Evolutionary conservation across 2,329 filamentous ascomycete genomes (phyloP).

Genomic region (Blastomyces percursus): DNA sequence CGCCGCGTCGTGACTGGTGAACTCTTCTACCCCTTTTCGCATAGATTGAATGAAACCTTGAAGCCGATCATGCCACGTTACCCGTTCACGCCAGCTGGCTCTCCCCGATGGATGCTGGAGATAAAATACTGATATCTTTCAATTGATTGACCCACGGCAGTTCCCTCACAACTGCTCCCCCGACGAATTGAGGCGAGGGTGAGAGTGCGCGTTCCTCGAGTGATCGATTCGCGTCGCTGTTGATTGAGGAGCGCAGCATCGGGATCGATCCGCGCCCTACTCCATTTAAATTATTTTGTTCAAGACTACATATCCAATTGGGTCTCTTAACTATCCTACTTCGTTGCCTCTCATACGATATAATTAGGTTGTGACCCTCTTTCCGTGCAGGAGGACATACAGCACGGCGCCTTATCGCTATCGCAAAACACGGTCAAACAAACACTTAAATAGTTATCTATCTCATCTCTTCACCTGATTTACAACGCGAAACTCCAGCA

Average conservation of each 20-base stretch:
- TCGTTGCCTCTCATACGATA: neutral
- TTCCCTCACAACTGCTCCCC: neutral
- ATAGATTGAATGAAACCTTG: neutral
- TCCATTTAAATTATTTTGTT: too few species aligned
- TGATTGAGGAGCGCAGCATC: neutral
- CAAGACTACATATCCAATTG: neutral
- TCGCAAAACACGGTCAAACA: neutral
- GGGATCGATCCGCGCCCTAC: neutral
- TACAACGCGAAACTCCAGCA: neutral
- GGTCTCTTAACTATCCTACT: neutral
- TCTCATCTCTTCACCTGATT: too few species aligned
- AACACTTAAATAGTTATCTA: too few species aligned
- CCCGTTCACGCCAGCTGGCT: neutral
- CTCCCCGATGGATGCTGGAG: neutral
- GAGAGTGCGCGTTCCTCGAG: neutral
- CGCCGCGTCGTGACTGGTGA: neutral
- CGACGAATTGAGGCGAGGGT: neutral
- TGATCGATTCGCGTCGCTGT: neutral
- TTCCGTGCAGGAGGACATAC: neutral
- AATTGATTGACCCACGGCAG: neutral
- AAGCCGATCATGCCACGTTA: constrained; percentile 10
- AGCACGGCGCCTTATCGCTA: neutral
- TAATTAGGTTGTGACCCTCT: neutral
- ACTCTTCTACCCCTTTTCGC: neutral
- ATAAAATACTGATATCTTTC: neutral